A percentile compares a stretch with the other conserved stretches of the same genome.
These are phyloP conservation scores for Leptoxyphium fumago DNA, from an alignment of 2,329 filamentous ascomycete species.

Conservation along the genomic window DNA sequence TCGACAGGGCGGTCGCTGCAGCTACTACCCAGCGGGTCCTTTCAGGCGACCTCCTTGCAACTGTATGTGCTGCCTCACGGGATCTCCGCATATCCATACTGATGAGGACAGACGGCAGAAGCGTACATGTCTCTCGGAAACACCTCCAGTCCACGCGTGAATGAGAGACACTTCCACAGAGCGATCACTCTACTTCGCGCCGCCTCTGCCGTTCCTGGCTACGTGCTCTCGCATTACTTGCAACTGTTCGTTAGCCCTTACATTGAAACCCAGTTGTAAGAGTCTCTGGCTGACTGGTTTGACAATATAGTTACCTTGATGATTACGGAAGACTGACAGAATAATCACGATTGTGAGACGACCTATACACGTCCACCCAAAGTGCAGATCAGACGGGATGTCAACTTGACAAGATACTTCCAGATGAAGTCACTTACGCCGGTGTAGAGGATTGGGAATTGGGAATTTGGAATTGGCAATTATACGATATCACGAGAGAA, in stretches of 20 bases:
- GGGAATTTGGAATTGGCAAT: no score
- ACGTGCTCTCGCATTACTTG: conserved; percentile 29
- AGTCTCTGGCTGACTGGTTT: conserved; percentile 1
- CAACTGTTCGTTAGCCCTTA: conserved; percentile 25
- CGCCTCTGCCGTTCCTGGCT: conserved; percentile 28
- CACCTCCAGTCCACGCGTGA: conserved; percentile 29
- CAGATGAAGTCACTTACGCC: no score
- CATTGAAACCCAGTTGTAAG: neutral
- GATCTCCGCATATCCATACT: neutral
- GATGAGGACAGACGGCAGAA: conserved; percentile 32
- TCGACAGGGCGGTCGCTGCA: conserved; percentile 30
- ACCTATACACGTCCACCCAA: no score
- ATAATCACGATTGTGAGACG: neutral
- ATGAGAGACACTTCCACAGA: conserved; percentile 30
- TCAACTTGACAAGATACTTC: no score
- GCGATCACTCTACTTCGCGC: conserved; percentile 32
- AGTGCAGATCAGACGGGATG: no score
- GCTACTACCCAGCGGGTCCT: conserved; percentile 25
- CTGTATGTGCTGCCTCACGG: conserved; percentile 20
- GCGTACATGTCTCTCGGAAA: conserved; percentile 39
- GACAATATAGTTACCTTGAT: conserved; percentile 26
- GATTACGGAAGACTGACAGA: conserved; percentile 24
- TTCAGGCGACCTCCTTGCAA: conserved; percentile 30
- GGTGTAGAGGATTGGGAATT: no score
- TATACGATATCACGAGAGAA: no score